Conservation (phyloP, 441 rosid genomes). For the Gossypium aridum region DNA sequence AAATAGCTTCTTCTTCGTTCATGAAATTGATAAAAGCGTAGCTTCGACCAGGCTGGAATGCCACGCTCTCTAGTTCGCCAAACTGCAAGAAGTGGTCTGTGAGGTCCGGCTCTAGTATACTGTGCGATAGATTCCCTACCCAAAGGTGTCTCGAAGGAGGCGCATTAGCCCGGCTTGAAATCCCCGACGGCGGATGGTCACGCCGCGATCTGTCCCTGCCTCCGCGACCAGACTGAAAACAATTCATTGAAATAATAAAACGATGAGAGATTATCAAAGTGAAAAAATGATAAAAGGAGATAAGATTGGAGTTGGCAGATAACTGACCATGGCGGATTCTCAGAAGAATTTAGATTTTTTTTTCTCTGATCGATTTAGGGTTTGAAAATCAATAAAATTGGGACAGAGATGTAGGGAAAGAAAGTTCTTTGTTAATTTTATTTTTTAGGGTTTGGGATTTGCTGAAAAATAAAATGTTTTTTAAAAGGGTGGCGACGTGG, state of each 20-base stretch:
- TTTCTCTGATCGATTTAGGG: background rate
- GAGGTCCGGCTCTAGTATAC: slow-evolving; percentile 49
- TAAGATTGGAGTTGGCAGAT: background rate
- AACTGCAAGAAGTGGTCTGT: slow-evolving; percentile 46
- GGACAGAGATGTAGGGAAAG: background rate
- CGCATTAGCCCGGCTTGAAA: slow-evolving; percentile 21
- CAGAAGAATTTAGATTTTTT: background rate
- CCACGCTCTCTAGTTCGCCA: slow-evolving; percentile 78
- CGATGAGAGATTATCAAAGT: background rate
- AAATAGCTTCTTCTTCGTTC: slow-evolving; percentile 66
- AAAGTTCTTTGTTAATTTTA: background rate
- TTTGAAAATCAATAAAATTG: background rate
- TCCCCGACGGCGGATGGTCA: slow-evolving; percentile 19
- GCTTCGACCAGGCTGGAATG: slow-evolving; percentile 81
- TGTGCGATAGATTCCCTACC: slow-evolving; percentile 82
- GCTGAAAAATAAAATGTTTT: background rate
- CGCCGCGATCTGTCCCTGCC: slow-evolving; percentile 49
- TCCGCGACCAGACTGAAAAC: slow-evolving; percentile 37
- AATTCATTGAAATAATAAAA: slow-evolving; percentile 10
- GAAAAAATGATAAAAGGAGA: background rate
- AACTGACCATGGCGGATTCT: slow-evolving; percentile 1
- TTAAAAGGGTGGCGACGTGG: background rate
- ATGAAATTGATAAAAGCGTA: slow-evolving; percentile 72
- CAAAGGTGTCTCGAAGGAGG: slow-evolving; percentile 93
- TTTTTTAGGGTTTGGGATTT: slow-evolving; percentile 9